These are phyloP conservation scores for Umbelopsis sp. DNA, from an alignment of 371 early-diverging fungal species.

Conservation along the genomic window DNA sequence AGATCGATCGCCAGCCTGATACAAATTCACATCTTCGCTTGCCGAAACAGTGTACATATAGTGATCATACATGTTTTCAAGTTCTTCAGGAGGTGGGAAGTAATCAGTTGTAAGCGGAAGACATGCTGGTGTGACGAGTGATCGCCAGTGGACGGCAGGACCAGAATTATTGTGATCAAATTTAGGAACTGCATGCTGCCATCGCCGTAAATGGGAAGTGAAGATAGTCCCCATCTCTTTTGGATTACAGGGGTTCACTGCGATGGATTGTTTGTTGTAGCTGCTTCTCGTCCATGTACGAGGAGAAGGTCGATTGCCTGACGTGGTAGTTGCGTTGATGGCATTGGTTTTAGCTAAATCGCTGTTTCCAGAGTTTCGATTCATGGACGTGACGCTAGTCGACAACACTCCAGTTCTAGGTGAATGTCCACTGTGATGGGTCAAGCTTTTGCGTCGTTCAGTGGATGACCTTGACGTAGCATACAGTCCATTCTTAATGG, in stretches of 20 bases:
- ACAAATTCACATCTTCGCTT: constrained; percentile 65
- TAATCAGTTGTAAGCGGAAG: constrained; percentile 93
- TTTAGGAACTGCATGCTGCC: constrained; percentile 82
- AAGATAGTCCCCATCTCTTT: constrained; percentile 60
- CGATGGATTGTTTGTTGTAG: constrained; percentile 28
- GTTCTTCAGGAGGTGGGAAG: constrained; percentile 78
- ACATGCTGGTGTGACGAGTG: constrained; percentile 90
- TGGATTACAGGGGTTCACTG: constrained; percentile 79
- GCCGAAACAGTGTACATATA: constrained; percentile 84
- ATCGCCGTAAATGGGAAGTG: constrained; percentile 73
- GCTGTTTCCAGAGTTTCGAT: constrained; percentile 54
- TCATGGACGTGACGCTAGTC: constrained; percentile 46
- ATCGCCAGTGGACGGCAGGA: constrained; percentile 76
- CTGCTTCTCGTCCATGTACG: constrained; percentile 31
- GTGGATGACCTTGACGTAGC: not conserved
- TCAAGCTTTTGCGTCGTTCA: constrained; percentile 3
- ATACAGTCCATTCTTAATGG: constrained; percentile 37
- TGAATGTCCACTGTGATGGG: constrained; percentile 29
- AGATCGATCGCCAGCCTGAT: constrained; percentile 53
- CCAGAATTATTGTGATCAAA: constrained; percentile 46
- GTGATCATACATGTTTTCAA: constrained; percentile 72
- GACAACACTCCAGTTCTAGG: constrained; percentile 41
- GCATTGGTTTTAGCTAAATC: constrained; percentile 47
- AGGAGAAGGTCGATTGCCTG: constrained; percentile 44
- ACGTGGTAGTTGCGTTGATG: constrained; percentile 4